Evolutionary conservation across 2,329 filamentous ascomycete species (phyloP), one percentile per base, ranked within the genome.

Genomic region (Cercospora nicotianae): DNA sequence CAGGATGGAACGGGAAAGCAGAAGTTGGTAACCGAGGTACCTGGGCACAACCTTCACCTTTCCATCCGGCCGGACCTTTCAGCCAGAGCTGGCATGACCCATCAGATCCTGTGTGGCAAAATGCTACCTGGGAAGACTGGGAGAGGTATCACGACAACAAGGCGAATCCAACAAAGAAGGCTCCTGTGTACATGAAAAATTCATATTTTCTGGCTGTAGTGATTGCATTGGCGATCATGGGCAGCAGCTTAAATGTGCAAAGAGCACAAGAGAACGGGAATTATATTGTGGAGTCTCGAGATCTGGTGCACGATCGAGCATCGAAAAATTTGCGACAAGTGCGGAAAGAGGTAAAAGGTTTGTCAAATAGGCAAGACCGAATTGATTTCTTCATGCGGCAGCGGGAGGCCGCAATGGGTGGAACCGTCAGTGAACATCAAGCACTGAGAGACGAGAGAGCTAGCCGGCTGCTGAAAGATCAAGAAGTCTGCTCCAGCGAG

Each of bases 41-140:
- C 9, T 67, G 70, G 63, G 60, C 64, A 1, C 28, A 61, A 10
- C 57, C 69, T 65, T 76, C 62, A 42, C 70, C 23, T 67, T 72
- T 69, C 55, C 72, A 67, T 39, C 70, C 75, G 0, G 69, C 74
- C 3, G 77, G 78, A 3, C 76, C 77, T 2, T 79, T 79, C 68
- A 77, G 70, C 18, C 73, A 74, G n/a, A 75, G 70, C 68, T 77
- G 74, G 74, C 69, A 66, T 39, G 72, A 81, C 69, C 72, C 82
- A 75, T 74, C 81, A 75, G 66, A 83, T 77, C 78, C 85, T 2
- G 87, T 89, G 60, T 86, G 83, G 75, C 79, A 83, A 73, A 98
- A 98, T 78, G 95, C 93, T 0, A 98, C 95, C 0, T 99, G 95
- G 95, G 95, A 99, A 78, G 95, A 99, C 77, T 96, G 93, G 93